Evolutionary conservation across 257 asterid genomes (phyloP).

Genomic region (Leonotis leonurus): DNA sequence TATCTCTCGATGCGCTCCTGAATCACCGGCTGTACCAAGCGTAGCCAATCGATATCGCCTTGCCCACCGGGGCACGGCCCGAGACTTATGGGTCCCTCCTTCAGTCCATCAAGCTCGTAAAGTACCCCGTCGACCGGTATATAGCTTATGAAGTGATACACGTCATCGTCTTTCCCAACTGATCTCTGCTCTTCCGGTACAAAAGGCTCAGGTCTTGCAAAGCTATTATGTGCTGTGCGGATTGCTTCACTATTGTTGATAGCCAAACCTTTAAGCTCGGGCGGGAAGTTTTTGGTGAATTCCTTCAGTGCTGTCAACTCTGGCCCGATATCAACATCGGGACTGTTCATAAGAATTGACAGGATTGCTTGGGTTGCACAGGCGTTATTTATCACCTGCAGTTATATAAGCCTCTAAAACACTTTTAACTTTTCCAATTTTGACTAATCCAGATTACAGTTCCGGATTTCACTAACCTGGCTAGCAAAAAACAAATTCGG

Average conservation of each 20-base stretch:
- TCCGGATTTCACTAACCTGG: slow-evolving; percentile 54
- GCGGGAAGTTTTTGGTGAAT: slow-evolving; percentile 84
- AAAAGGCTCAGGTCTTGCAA: slow-evolving; percentile 97
- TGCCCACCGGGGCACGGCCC: slow-evolving; percentile 71
- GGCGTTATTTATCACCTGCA: slow-evolving; percentile 90
- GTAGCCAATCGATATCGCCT: slow-evolving; percentile 66
- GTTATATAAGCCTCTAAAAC: slow-evolving; percentile 1
- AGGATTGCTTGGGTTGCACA: slow-evolving; percentile 99
- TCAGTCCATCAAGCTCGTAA: slow-evolving; percentile 97
- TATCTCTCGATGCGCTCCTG: slow-evolving; percentile 88
- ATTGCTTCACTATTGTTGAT: slow-evolving; percentile 92
- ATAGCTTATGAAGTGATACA: slow-evolving; percentile 94
- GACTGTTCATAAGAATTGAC: slow-evolving; percentile 78
- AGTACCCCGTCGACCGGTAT: slow-evolving; percentile 86
- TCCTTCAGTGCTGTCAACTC: slow-evolving; percentile 76
- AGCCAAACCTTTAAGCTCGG: slow-evolving; percentile 90
- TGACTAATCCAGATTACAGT: background rate
- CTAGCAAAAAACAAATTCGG: slow-evolving; percentile 93
- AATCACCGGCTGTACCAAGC: slow-evolving; percentile 82
- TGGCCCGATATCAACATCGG: slow-evolving; percentile 82
- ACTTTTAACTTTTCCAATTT: background rate
- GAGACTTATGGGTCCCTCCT: slow-evolving; percentile 96
- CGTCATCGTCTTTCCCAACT: slow-evolving; percentile 85
- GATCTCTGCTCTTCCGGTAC: slow-evolving; percentile 85
- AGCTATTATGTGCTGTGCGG: slow-evolving; percentile 93